phyloP scores from a whole-genome alignment of 2,329 filamentous ascomycete species.

The Epichloe glyceriae region DNA sequence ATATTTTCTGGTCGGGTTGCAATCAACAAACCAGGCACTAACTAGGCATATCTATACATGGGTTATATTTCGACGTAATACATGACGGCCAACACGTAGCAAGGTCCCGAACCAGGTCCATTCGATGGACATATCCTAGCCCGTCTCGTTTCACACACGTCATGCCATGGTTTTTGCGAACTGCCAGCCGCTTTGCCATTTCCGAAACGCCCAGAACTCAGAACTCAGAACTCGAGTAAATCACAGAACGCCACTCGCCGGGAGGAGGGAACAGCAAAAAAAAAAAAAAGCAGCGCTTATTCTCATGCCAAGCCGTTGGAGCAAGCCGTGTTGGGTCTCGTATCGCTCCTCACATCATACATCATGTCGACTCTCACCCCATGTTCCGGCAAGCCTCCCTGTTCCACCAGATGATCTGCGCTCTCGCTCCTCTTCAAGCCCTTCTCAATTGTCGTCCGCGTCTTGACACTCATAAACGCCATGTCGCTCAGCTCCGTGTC shows the following conservation, averaged over 20 bases:
- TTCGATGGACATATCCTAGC: too few species aligned
- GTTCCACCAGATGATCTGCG: constrained; percentile 6
- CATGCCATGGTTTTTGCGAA: too few species aligned
- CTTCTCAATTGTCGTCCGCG: constrained; percentile 9
- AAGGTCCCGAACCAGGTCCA: too few species aligned
- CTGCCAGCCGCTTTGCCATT: too few species aligned
- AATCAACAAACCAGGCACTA: too few species aligned
- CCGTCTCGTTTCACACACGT: too few species aligned
- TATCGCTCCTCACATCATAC: constrained; percentile 8
- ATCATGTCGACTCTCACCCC: constrained; percentile 8
- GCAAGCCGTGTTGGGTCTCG: constrained; percentile 5
- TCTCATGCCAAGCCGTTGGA: not conserved
- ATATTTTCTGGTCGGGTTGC: too few species aligned
- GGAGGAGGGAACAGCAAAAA: too few species aligned
- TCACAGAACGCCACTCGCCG: too few species aligned
- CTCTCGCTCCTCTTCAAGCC: constrained; percentile 1
- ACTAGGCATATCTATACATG: not conserved
- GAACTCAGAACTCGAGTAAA: too few species aligned
- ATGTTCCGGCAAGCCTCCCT: constrained; percentile 4
- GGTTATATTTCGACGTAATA: not conserved
- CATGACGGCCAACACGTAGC: not conserved
- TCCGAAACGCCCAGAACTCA: too few species aligned
- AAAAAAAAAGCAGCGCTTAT: too few species aligned
- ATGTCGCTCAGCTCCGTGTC: constrained; percentile 6
- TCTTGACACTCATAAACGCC: constrained; percentile 8